Conservation (phyloP, 352 stramenopile genomes). For the Globisporangium nagaii region DNA sequence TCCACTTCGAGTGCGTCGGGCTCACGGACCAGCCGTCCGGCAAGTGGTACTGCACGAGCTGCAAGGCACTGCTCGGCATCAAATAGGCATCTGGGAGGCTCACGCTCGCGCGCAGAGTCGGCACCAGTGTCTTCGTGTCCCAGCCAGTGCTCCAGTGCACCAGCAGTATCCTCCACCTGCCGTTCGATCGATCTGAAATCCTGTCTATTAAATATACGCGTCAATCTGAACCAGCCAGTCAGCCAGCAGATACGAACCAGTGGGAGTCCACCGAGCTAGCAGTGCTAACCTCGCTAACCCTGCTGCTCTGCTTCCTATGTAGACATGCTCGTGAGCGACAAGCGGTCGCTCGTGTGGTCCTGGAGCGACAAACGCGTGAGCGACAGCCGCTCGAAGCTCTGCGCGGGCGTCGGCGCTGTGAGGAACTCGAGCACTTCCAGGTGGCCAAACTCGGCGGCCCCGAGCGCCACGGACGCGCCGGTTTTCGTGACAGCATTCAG, state of each 20-base stretch:
- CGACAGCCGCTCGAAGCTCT: conserved; percentile 2
- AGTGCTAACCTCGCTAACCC: background rate
- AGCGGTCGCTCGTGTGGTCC: conserved; percentile 4
- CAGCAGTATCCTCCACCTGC: background rate
- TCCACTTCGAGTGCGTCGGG: conserved; percentile 88
- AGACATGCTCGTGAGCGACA: background rate
- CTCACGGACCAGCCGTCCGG: conserved; percentile 77
- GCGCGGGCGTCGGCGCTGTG: conserved; percentile 15
- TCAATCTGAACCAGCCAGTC: background rate
- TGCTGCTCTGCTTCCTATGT: background rate
- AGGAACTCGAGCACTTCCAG: conserved; percentile 31
- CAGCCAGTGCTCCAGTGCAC: no score
- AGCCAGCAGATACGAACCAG: background rate
- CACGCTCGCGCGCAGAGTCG: no score
- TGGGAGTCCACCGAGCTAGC: background rate
- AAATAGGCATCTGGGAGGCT: conserved; percentile 34
- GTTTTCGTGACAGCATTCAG: conserved; percentile 12
- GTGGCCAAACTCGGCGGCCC: conserved; percentile 27
- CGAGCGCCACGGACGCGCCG: conserved; percentile 17
- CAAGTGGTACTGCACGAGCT: conserved; percentile 84
- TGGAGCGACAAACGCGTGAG: conserved; percentile 12
- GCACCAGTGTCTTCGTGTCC: no score
- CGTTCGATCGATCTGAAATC: background rate
- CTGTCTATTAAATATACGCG: conserved; percentile 13
- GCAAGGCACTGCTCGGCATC: conserved; percentile 60